Base-by-base conservation (phyloP, 129 eudicot genomes). In the Tagetes erecta region DNA sequence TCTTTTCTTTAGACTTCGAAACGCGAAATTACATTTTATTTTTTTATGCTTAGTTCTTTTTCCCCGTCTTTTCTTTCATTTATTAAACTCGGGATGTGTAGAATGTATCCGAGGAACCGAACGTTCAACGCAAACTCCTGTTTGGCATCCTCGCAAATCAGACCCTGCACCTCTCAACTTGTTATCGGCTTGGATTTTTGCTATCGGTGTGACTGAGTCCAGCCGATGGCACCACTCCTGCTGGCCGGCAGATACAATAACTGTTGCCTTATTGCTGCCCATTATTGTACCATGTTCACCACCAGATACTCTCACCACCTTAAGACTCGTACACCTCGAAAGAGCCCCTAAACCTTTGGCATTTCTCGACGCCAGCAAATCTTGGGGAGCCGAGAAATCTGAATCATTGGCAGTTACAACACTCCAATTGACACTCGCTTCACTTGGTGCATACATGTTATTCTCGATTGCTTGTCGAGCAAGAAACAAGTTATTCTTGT, bases 351-450 rank as follows among this genome's bases (percentile, higher is more conserved):
- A 64, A 7, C 78, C 80, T 73, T 73, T 47, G 2, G 14, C 70
- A 51, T 13, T 65, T 70, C 71, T 57, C 7, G 56, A 3, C 1
- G 20, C 69, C 6, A 38, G 67, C 41, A 40, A 58, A 72, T 77
- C 78, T 6, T 38, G 70, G 1, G 72, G 55, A 67, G 73, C 64
- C 36, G 93, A 81, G 76, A 85, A 82, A 76, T 92, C 97, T 0
- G 88, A 88, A 0, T 80, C 85, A 44, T 96, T 82, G 64, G 94
- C 97, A 3, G 96, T 92, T 4, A 87, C 82, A 8, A 87, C 93
- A 37, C 98, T 92, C 98, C 98, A 92, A 6, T 85, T 90, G 34
- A 92, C 84, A 82, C 98, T 92, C 3, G 82, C 96, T 70, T 92
- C 98, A 2, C 98, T 92, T 20, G 98, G 98, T 1, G 96, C 91